phyloP scores from a whole-genome alignment of 225 moss, liverwort and hornwort genomes.

The Rhytidiadelphus loreus region DNA sequence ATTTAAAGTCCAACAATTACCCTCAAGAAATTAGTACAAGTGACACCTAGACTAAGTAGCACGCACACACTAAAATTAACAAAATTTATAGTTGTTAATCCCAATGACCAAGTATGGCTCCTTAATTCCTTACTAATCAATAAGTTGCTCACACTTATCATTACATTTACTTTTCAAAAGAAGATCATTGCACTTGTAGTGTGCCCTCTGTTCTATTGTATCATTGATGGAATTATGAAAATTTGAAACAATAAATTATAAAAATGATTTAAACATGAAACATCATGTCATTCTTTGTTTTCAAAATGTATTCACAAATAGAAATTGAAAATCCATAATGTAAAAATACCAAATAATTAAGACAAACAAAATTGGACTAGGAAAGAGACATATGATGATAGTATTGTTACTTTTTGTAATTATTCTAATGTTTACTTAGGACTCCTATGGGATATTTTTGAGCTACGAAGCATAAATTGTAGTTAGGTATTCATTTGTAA shows the following conservation, averaged over 20 bases:
- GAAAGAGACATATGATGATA: not conserved
- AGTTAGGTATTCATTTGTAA: not conserved
- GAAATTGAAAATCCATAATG: not conserved
- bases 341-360: not conserved
- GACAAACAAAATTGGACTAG: not conserved
- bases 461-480: not conserved
- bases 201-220: not conserved
- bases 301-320: not conserved
- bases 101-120: not conserved
- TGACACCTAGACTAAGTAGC: accelerated
- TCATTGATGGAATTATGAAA: not conserved
- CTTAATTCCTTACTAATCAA: not conserved
- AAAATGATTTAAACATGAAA: not conserved
- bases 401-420: not conserved
- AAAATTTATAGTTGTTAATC: not conserved
- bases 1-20: too few relatives aligned
- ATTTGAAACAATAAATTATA: not conserved
- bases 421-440: not conserved
- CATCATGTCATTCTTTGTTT: not conserved
- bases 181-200: too few relatives aligned
- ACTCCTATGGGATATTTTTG: not conserved
- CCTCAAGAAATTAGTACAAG: not conserved
- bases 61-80: not conserved
- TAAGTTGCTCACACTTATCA: not conserved
- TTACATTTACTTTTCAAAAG: not conserved